Percentiles rank a stretch among this genome's conserved stretches.
These are phyloP conservation scores for Eragrostis curvula DNA, from an alignment of 176 grass and related monocot species.

Conservation along the genomic window DNA sequence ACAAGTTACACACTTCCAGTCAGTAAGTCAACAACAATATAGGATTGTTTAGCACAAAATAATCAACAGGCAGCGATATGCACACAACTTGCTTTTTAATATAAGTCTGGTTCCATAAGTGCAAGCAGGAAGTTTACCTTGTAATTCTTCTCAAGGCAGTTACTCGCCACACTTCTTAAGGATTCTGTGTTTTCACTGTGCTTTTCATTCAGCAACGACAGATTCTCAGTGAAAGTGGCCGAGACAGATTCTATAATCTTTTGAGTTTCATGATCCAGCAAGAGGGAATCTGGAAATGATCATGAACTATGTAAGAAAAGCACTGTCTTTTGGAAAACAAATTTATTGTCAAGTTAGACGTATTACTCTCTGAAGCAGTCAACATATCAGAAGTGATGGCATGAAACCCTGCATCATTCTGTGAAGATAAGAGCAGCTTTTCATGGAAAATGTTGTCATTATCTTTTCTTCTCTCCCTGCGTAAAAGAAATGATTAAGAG, in stretches of 20 bases:
- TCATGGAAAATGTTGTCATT: slow-evolving; percentile 60
- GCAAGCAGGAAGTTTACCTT: slow-evolving; percentile 48
- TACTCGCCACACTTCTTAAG: slow-evolving; percentile 45
- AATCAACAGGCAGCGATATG: neutral
- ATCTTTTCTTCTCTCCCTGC: slow-evolving; percentile 59
- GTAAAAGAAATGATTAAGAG: slow-evolving; percentile 31
- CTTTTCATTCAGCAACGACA: slow-evolving; percentile 51
- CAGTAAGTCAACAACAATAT: neutral
- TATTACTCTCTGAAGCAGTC: slow-evolving; percentile 61
- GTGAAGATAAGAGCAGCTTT: slow-evolving; percentile 40
- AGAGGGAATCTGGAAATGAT: slow-evolving; percentile 51
- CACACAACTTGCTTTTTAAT: neutral
- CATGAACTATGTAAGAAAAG: slow-evolving; percentile 34
- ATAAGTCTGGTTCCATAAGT: neutral
- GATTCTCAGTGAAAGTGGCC: slow-evolving; percentile 31
- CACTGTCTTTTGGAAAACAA: neutral
- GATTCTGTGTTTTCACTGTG: slow-evolving; percentile 50
- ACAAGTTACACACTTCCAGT: neutral
- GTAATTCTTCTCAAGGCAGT: slow-evolving; percentile 67
- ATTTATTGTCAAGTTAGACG: slow-evolving; percentile 22
- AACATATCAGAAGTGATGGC: slow-evolving; percentile 52
- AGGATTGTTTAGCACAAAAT: neutral
- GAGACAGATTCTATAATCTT: slow-evolving; percentile 39
- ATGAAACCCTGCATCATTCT: slow-evolving; percentile 55
- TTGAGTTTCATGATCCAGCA: slow-evolving; percentile 53